Evolutionary conservation across 257 asterid genomes (phyloP), one percentile per base, ranked within the genome.

Genomic region (Dorcoceras hygrometricum): DNA sequence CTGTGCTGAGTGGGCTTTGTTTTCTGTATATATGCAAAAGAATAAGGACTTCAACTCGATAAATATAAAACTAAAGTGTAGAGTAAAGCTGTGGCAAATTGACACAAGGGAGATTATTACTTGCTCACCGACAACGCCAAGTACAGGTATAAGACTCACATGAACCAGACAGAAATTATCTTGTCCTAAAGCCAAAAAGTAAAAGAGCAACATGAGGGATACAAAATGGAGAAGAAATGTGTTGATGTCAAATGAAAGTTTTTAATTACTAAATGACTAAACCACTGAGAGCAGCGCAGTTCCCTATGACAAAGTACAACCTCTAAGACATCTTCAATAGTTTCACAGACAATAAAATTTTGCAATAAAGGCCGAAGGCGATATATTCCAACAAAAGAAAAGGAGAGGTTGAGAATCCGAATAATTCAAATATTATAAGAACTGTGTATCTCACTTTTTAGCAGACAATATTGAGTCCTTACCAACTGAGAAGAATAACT

Each of bases 1-100:
- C 98, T 89, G 66, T 92, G 98, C 73, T 92, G 97, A 19, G 98
- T 92, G 59, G 97, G 97, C 83, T 92, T 92, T 20, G 98, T 92
- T 92, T 92, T 84, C 90, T 84, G 84, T 74, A 71, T 23, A 57
- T 11, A 59, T 24, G 66, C 53, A 31, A 7, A 71, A 67, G 63
- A 71, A 72, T 63, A 56, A 54, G 14, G 31, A 53, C 20, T 73
- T 65, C 54, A 18, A 64, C 53, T 54, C 57, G 34, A 31, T 4
- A 46, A 34, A 62, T 9, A 65, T 12, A 57, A 10, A 70, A 65
- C 26, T 60, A 19, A 32, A 6, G 39, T 6, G 32, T 24, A 32
- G 16, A 53, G 27, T 29, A 46, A 58, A 27, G 65, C 53, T 61
- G 27, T 32, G 23, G 26, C 36, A 67, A 65, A 23, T 57, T 10